Evolutionary conservation across 257 asterid genomes (phyloP).

Genomic region (Knoxia roxburghii): DNA sequence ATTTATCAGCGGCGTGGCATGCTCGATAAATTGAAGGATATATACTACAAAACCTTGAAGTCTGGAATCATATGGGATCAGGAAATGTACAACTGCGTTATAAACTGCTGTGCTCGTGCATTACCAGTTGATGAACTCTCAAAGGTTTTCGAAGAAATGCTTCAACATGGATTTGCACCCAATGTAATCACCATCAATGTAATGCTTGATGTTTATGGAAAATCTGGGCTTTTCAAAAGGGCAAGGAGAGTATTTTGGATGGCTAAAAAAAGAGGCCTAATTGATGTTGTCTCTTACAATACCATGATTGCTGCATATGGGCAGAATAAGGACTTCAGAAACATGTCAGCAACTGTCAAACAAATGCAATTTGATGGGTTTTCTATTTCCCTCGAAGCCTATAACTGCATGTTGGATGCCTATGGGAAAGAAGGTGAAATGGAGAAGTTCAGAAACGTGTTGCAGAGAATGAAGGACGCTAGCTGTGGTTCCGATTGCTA

Average conservation of each 20-base stretch:
- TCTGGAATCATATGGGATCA: constrained; percentile 62
- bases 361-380: constrained; percentile 80
- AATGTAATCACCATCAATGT: constrained; percentile 65
- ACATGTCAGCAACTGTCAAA: constrained; percentile 62
- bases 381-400: constrained; percentile 82
- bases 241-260: constrained; percentile 60
- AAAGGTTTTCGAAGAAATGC: constrained; percentile 78
- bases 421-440: constrained; percentile 88
- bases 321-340: constrained; percentile 53
- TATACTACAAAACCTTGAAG: constrained; percentile 64
- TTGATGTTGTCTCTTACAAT: constrained; percentile 74
- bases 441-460: constrained; percentile 68
- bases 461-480: constrained; percentile 72
- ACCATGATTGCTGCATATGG: constrained; percentile 88
- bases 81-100: constrained; percentile 86
- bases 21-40: constrained; percentile 53
- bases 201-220: constrained; percentile 75
- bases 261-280: constrained; percentile 65
- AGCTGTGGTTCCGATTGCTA: constrained; percentile 52
- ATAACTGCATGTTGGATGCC: constrained; percentile 87
- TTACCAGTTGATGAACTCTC: constrained; percentile 89
- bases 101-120: constrained; percentile 82
- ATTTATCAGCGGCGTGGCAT: constrained; percentile 57
- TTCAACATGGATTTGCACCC: constrained; percentile 60
- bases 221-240: constrained; percentile 59